Evolutionary conservation across 345 rosid genomes (phyloP).

Genomic region (Eucalyptus polybractea): DNA sequence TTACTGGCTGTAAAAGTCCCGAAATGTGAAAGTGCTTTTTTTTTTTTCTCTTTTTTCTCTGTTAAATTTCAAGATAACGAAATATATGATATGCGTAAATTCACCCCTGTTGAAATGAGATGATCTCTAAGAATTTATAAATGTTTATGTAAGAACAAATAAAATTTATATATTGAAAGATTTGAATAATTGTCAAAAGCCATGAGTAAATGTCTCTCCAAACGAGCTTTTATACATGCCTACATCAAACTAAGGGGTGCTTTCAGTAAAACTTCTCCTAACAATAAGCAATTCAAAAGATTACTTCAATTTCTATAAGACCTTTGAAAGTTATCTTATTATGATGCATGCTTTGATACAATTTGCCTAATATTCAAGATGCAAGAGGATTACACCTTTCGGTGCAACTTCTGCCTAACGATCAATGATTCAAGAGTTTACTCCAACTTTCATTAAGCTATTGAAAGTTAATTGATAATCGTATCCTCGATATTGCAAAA

Average conservation of each 20-base stretch:
- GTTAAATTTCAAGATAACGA: not conserved
- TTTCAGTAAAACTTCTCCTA: not conserved
- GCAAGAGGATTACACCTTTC: no score
- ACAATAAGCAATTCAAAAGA: not conserved
- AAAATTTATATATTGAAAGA: no score
- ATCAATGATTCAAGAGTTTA: no score
- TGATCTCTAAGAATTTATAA: not conserved
- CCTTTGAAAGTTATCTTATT: no score
- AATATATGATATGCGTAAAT: not conserved
- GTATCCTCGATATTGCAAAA: not conserved
- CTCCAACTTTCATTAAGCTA: not conserved
- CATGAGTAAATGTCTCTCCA: not conserved
- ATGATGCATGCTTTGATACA: no score
- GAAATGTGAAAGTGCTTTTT: not conserved
- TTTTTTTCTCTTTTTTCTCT: not conserved
- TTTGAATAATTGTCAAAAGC: not conserved
- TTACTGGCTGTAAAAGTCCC: not conserved
- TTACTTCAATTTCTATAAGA: not conserved
- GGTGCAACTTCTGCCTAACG: no score
- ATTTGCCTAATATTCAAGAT: no score
- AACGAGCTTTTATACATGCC: not conserved
- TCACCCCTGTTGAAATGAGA: not conserved
- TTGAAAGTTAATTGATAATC: not conserved
- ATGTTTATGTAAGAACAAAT: rapidly evolving
- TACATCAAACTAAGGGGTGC: not conserved